Conservation (phyloP, 2,329 filamentous ascomycete genomes). For the Dichotomopilus funicola region DNA sequence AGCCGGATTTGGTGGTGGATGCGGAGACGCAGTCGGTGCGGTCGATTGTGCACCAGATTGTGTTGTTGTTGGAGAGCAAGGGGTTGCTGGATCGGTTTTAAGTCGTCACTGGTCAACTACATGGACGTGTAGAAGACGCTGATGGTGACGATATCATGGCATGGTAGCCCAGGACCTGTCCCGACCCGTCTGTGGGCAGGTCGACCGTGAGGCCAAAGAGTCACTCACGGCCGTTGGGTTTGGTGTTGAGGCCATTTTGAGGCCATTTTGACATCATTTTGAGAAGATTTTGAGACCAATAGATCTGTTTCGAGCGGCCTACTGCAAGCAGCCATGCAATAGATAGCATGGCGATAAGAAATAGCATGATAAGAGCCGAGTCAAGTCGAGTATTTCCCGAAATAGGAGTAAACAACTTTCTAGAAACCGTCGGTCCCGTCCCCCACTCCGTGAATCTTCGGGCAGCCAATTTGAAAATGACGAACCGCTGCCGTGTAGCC, state of each 20-base stretch:
- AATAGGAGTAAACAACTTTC: no score
- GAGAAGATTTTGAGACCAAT: no score
- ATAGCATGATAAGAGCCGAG: not conserved
- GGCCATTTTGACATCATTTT: no score
- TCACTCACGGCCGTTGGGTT: no score
- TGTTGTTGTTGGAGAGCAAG: slow-evolving; percentile 82
- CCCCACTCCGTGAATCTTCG: no score
- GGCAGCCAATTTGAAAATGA: not conserved
- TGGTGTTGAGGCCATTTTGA: no score
- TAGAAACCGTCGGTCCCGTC: no score
- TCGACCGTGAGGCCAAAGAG: no score
- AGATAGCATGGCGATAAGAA: not conserved
- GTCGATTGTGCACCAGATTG: slow-evolving; percentile 93
- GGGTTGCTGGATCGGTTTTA: slow-evolving; percentile 73
- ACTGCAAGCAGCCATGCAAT: not conserved
- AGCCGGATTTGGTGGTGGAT: slow-evolving; percentile 81
- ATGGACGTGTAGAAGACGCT: not conserved
- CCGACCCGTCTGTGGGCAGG: no score
- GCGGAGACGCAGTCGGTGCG: slow-evolving; percentile 79
- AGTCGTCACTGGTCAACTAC: slow-evolving; percentile 7
- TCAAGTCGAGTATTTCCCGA: no score
- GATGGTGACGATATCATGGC: not conserved
- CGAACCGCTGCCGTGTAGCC: not conserved
- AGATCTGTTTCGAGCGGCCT: not conserved
- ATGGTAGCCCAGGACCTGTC: not conserved